Base-by-base conservation (phyloP, 2,329 filamentous ascomycete species). In the Neopestalotiopsis rosae region DNA sequence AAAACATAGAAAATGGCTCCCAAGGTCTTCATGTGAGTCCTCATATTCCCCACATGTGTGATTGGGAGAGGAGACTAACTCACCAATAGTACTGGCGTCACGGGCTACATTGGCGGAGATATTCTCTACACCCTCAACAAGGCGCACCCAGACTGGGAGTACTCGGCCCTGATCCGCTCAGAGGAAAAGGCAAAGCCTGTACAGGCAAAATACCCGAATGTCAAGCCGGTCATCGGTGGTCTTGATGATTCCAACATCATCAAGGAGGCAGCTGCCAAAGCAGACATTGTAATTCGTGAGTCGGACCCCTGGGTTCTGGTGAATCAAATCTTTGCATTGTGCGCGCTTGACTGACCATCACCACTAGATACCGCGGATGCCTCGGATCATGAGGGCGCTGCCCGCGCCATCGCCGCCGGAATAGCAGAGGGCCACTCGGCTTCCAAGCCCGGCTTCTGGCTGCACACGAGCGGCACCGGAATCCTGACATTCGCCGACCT, bases 381-480 rank as follows among this genome's bases (percentile, higher is more conserved):
- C 28, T 84, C 84, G 2, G 84, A 87, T 69, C 82, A 88, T 68
- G 78, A 74, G 61, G 78, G 74, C 2, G 79, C 83, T 1, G 82
- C 82, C 0, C 77, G 79, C 9, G 86, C 87, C 17, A 84, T 89
- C 24, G 79, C 76, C 14, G 76, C 75, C 1, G 83, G 82, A 0
- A 71, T 88, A 2, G 74, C 71, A 9, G 73, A 77, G 0, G 87
- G 86, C 0, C 86, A 90, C 34, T 80, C 81, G 0, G 75, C 76
- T 2, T 75, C 81, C 30, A 79, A 81, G 5, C 83, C 83, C 0
- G 83, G 81, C 2, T 86, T 83, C 71, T 82, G 84, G 74, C 81
- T 90, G 38, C 88, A 90, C 71, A 85, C 84, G 0, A 85, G 84
- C 3, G 88, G 88, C 0, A 88, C 88, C 0, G 87, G 87, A 1